Base-by-base conservation (phyloP, 177 flowering plant species). In the Vitis hybrid region DNA sequence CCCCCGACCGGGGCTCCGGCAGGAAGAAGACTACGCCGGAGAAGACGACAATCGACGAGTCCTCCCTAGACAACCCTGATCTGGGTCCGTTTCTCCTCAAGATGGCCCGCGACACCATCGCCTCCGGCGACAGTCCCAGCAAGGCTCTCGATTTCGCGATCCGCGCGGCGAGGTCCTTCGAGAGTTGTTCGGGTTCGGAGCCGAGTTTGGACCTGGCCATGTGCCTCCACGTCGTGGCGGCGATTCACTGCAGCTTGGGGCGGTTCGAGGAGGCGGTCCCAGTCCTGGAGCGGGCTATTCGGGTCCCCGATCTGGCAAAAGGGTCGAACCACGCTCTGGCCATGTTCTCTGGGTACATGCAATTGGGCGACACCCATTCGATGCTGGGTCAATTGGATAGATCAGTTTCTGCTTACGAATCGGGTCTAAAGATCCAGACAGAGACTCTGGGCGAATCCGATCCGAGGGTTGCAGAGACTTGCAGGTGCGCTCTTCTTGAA, bases 291-390 rank as follows among this genome's bases (percentile, higher is more conserved):
- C 76, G 75, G 54, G 60, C 87, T 10, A 76, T 84, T 26, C 70
- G 67, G 66, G 61, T 79, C 6, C 54, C 74, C 52, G 68, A 70
- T n/a, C 3, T 50, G 14, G 63, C 14, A 4, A 52, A 49, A 30
- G 85, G 81, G n/a, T 9, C 69, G 48, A 81, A 80, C 34, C 84
- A 80, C 60, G 80, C 81, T 2, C 75, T 82, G 2, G 82, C 82
- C 0, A 73, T 72, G 69, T 81, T 77, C 52, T 72, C 81, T 17
- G 88, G 84, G 51, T 77, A 64, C 56, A 82, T 81, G 88, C 86
- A 77, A 77, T 71, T 84, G 1, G 88, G 88, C 10, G 88, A 84
- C 52, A 74, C 81, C 17, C 73, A 75, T 66, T 70, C 82, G 11
- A 71, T 70, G 73, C 50, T 77, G 66, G 84, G 86, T 8, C 77